Evolutionary conservation across 345 rosid genomes (phyloP), one percentile per base, ranked within the genome.

Genomic region (Cardamine chenopodiifolia): DNA sequence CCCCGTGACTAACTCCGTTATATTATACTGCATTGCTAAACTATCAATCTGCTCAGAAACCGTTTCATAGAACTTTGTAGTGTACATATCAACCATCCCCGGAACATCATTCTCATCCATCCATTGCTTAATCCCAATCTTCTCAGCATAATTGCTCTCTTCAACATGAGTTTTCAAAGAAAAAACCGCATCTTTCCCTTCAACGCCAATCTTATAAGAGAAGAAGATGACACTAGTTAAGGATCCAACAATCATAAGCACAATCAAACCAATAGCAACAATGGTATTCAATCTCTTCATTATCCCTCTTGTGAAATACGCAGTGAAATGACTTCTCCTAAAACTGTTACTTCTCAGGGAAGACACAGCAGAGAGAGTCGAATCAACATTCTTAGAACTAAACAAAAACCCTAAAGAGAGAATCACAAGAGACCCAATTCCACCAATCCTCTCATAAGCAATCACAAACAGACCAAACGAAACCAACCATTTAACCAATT

Each of bases 61-160:
- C 0, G 95, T 89, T 53, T 83, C 85, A 62, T 94, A 94, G 72
- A 88, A 70, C 66, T 83, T 77, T 1, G 96, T 78, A 1, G 93
- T 81, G 79, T 91, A 90, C 80, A 68, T 83, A 80, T 90, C 98
- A 2, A 88, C 93, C 91, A 88, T 84, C 48, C 90, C 97, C 0
- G 98, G 86, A 18, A 94, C 93, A 77, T 94, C 98, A 39, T 94
- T 94, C 78, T 91, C 98, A 18, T 87, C 91, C 96, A 94, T 90
- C 98, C 97, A 94, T 56, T 82, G 79, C 83, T 88, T 91, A 63
- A 91, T 55, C 55, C 97, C 98, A 22, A 90, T 73, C 76, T 77
- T 91, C 85, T 94, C 98, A 0, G 97, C 88, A 71, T 94, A 94
- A 79, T 94, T 94, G 59, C 80, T 91, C 85, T 91, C 80, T 65